Percentiles rank a stretch among this genome's conserved stretches.
Evolutionary conservation across 257 asterid species (phyloP).

Genomic region (Solanum gandarillasii): DNA sequence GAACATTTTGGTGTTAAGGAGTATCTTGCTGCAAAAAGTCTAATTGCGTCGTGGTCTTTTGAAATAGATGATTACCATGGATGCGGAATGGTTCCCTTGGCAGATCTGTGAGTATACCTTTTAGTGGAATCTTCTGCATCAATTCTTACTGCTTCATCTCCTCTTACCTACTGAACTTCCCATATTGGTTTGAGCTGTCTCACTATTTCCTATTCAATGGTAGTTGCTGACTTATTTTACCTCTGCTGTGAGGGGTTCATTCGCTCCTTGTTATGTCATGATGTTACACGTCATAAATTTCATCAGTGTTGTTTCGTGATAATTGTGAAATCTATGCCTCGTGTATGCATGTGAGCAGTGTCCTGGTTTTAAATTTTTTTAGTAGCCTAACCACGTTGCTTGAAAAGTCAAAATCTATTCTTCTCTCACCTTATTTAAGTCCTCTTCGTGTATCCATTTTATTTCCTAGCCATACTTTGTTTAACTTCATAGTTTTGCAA

Average conservation of each 20-base stretch:
- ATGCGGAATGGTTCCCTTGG: constrained; percentile 92
- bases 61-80: constrained; percentile 75
- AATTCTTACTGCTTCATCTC: background rate
- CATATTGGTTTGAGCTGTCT: background rate
- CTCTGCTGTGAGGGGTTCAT: background rate
- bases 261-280: background rate
- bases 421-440: background rate
- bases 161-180: background rate
- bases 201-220: background rate
- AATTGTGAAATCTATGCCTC: background rate
- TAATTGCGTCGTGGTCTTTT: constrained; percentile 76
- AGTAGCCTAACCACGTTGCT: background rate
- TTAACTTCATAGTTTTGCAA: background rate
- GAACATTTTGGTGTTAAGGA: constrained; percentile 49
- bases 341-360: background rate
- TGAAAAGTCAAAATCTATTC: background rate
- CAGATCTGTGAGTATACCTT: constrained; percentile 72
- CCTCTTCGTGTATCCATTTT: background rate
- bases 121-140: background rate
- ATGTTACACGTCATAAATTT: background rate
- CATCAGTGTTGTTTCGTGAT: background rate
- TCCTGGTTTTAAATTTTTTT: too few relatives aligned
- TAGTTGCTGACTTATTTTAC: background rate
- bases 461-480: background rate
- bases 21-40: constrained; percentile 74